These are phyloP conservation scores for Cunninghamia lanceolata DNA, from an alignment of 75 land plant genomes.

Conservation along the genomic window DNA sequence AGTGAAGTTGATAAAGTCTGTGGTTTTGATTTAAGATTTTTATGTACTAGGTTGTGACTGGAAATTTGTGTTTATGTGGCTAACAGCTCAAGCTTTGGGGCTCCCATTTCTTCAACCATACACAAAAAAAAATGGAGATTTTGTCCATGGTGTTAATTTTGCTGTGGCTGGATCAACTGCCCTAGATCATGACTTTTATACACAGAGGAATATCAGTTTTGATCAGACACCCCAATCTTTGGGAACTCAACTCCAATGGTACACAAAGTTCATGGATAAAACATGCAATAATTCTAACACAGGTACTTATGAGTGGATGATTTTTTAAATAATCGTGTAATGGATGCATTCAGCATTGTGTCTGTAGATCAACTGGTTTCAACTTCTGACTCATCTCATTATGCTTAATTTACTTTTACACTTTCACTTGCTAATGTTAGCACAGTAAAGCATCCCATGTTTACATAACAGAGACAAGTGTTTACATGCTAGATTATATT, in stretches of 20 bases:
- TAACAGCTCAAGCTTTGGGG: slow-evolving; percentile 29
- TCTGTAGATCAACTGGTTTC: too few relatives aligned
- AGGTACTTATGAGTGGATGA: background rate
- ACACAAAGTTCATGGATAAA: slow-evolving; percentile 22
- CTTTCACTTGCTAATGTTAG: background rate
- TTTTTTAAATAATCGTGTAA: too few relatives aligned
- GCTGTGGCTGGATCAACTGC: slow-evolving; percentile 76
- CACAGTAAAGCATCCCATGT: too few relatives aligned
- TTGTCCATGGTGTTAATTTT: slow-evolving; percentile 66
- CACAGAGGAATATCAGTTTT: slow-evolving; percentile 34
- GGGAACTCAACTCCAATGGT: slow-evolving; percentile 61
- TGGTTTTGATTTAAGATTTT: too few relatives aligned
- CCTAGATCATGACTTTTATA: slow-evolving; percentile 45
- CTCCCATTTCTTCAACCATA: slow-evolving; percentile 58
- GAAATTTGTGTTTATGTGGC: background rate
- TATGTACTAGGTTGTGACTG: background rate
- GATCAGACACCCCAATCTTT: slow-evolving; percentile 58
- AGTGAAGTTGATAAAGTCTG: background rate
- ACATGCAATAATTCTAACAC: slow-evolving; percentile 1
- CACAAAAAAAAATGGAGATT: slow-evolving; percentile 9
- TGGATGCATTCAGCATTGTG: background rate
- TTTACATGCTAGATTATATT: too few relatives aligned
- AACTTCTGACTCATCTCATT: background rate
- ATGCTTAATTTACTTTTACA: background rate
- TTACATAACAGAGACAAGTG: too few relatives aligned